Percentiles rank a stretch among this genome's conserved stretches.
Evolutionary conservation across 148 eudicot species (phyloP).

Genomic region (Silene conica): DNA sequence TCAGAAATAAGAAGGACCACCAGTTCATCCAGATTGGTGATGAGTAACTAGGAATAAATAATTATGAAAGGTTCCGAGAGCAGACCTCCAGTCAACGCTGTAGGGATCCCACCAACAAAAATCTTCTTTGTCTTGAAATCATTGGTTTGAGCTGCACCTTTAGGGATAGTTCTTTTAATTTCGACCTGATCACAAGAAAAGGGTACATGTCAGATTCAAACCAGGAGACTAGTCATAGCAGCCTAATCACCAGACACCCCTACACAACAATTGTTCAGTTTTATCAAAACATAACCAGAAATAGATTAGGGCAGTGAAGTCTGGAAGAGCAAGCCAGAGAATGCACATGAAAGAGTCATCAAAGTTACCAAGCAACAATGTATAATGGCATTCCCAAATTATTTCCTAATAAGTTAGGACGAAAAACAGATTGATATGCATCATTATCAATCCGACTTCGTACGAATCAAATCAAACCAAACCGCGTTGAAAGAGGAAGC

Average conservation of each 20-base stretch:
- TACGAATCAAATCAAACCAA: too few species aligned
- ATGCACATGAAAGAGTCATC: too few species aligned
- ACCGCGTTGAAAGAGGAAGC: too few species aligned
- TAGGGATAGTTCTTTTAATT: constrained; percentile 77
- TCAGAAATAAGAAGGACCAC: background rate
- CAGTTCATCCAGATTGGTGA: background rate
- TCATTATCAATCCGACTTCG: too few species aligned
- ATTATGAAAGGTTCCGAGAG: background rate
- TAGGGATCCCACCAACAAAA: constrained; percentile 79
- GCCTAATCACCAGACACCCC: background rate
- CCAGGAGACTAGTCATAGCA: background rate
- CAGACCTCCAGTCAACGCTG: constrained; percentile 55
- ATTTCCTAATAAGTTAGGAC: too few species aligned
- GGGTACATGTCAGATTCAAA: background rate
- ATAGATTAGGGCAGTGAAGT: background rate
- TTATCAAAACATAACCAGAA: background rate
- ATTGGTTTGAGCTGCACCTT: constrained; percentile 55
- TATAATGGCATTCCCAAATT: too few species aligned
- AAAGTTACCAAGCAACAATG: too few species aligned
- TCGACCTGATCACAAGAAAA: constrained; percentile 47
- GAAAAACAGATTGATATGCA: too few species aligned
- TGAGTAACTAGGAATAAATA: background rate
- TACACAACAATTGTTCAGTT: background rate
- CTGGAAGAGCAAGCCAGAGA: background rate
- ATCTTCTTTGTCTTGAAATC: constrained; percentile 82